Base-by-base conservation (phyloP, 192 early-diverging fungal genomes). In the Jimgerdemannia lactiflua region DNA sequence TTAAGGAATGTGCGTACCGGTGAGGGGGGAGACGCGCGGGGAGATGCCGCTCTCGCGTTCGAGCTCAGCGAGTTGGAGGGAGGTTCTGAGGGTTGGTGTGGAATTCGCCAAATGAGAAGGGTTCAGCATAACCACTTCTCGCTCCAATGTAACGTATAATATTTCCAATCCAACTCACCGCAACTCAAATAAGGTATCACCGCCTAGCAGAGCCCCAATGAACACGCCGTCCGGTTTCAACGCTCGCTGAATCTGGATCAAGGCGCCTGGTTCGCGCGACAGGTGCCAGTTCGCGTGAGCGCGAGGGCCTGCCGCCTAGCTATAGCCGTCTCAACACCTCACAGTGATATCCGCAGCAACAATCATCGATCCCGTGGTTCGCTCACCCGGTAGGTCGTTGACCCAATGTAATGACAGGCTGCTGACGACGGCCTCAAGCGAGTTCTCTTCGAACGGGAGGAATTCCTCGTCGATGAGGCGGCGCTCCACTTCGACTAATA, bases 181-280 rank as follows among this genome's bases (percentile, higher is more conserved):
- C 18, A 99, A 86, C 81, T 99, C 97, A 89, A 94, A 99, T 39
- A 99, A 84, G n/a, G 96, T 96, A 72, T 99, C 97, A 3, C 95
- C 95, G 43, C 97, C 96, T 85, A 97, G 89, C 91, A 99, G 92
- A 4, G 95, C 93, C 9, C 91, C 96, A 68, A 99, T 89, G 79
- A 99, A 99, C 71, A 94, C 90, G 63, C 95, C 93, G 79, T 99
- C 97, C 0, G 96, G 94, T 73, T 97, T 95, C 67, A 99, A 82
- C 2, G 91, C 86, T 54, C 89, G 86, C 49, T 89, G 90, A 43
- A 94, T 87, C 79, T 97, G 95, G 29, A 95, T 95, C 79, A 99
- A 82, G 65, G 95, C 86, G 0, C 92, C 81, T 79, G 43, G 3
- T 43, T 6, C 17, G 49, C 6, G 49, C 49, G 14, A 59, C 8